Evolutionary conservation across 225 moss, liverwort and hornwort species (phyloP).

Genomic region (Pleurozium schreberi): DNA sequence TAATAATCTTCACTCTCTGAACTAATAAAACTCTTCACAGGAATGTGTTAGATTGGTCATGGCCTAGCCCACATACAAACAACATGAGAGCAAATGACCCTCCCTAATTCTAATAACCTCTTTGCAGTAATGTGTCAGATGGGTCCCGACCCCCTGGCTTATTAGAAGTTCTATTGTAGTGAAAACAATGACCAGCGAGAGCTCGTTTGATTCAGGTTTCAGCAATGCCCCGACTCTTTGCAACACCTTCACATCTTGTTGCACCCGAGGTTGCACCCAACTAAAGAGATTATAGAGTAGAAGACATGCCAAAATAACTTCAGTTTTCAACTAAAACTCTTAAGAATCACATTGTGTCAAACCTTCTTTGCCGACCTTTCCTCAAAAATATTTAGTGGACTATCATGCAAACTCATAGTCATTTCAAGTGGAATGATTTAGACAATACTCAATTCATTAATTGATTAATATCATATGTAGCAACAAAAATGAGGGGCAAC

Average conservation of each 20-base stretch:
- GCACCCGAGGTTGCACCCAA: neutral
- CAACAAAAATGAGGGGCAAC: constrained; percentile 21
- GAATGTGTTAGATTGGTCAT: no score
- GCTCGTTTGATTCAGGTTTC: neutral
- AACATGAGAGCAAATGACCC: no score
- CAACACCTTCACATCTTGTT: neutral
- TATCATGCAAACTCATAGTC: neutral
- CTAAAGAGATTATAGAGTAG: neutral
- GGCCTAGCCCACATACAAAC: no score
- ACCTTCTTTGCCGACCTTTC: neutral
- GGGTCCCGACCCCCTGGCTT: no score
- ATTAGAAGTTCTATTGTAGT: no score
- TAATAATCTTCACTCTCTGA: no score
- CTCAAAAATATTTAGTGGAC: neutral
- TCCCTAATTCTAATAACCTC: no score
- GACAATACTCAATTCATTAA: neutral
- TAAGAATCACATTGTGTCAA: neutral
- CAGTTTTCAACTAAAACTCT: neutral
- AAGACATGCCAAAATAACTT: neutral
- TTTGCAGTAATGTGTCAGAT: no score
- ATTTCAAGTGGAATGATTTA: neutral
- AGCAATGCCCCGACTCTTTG: neutral
- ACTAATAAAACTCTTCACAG: no score
- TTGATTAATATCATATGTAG: neutral
- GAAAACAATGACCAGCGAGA: no score